These are phyloP conservation scores for Rhynchospora breviuscula DNA, from an alignment of 176 grass and related monocot genomes.

Conservation along the genomic window DNA sequence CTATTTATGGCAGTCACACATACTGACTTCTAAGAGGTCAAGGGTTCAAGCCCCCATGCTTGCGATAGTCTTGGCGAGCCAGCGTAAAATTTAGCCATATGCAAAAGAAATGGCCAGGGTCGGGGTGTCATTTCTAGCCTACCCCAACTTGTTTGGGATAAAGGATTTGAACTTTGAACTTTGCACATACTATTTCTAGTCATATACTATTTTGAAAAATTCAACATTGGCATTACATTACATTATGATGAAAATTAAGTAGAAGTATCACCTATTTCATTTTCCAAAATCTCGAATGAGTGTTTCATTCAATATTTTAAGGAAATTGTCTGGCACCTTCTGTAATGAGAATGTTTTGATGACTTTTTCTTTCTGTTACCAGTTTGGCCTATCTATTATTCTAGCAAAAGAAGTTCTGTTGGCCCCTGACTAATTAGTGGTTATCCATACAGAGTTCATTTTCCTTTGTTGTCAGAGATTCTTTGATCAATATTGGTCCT, in stretches of 20 bases:
- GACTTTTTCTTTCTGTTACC: neutral
- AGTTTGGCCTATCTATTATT: neutral
- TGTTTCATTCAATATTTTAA: neutral
- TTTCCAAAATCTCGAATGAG: neutral
- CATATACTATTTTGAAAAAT: neutral
- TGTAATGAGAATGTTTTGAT: neutral
- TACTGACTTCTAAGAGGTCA: neutral
- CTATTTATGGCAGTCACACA: neutral
- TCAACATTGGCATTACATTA: neutral
- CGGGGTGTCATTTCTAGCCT: too few relatives aligned
- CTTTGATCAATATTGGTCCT: constrained; percentile 87
- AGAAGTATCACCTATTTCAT: too few relatives aligned
- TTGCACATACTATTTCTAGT: neutral
- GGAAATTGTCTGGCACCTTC: neutral
- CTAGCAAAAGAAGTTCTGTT: neutral
- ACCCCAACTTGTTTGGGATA: too few relatives aligned
- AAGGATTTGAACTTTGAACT: too few relatives aligned
- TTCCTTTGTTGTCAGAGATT: constrained; percentile 85
- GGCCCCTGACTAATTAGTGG: neutral
- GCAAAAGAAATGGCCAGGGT: too few relatives aligned
- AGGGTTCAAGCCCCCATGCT: too few relatives aligned
- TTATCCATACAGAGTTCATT: constrained; percentile 63
- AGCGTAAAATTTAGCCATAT: too few relatives aligned
- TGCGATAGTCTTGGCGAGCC: too few relatives aligned
- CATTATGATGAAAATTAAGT: too few relatives aligned